phyloP scores from a whole-genome alignment of 139 green algal genomes.

The Volvox africanus region DNA sequence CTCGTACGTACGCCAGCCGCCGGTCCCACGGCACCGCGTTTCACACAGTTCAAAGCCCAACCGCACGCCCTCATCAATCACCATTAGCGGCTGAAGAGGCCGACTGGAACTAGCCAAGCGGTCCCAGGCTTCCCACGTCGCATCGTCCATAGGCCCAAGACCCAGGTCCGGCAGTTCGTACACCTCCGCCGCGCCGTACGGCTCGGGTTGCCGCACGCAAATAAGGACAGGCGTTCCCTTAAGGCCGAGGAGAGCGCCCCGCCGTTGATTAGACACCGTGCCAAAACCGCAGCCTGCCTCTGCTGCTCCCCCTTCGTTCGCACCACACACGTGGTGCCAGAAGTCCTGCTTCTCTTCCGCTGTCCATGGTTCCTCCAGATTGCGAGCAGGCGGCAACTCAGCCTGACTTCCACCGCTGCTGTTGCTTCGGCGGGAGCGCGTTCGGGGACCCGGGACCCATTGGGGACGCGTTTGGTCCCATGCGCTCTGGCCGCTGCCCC shows the following conservation, averaged over 20 bases:
- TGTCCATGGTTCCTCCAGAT: neutral
- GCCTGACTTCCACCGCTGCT: neutral
- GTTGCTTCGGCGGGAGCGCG: neutral
- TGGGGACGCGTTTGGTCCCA: neutral
- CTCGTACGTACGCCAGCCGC: constrained; percentile 23
- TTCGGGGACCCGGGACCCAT: neutral
- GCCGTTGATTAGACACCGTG: neutral
- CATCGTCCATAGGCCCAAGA: constrained; percentile 19
- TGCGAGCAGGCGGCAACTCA: neutral
- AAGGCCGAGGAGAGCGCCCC: neutral
- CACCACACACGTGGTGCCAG: neutral
- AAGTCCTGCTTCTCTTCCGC: constrained; percentile 12
- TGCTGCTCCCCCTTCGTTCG: neutral
- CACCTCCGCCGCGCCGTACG: constrained; percentile 25
- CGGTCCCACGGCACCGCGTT: neutral
- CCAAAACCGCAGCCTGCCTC: neutral
- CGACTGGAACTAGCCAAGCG: neutral
- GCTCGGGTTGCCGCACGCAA: constrained; percentile 11
- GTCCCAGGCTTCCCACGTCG: constrained; percentile 34
- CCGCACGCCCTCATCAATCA: neutral
- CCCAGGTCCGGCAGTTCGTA: constrained; percentile 43
- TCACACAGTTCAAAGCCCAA: neutral
- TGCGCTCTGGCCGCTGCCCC: neutral
- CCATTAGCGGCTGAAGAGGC: neutral
- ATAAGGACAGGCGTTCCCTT: neutral